A percentile compares a stretch with the other conserved stretches of the same genome.
These are phyloP conservation scores for Taxillus chinensis DNA, from an alignment of 164 flowering plant genomes.

Conservation along the genomic window DNA sequence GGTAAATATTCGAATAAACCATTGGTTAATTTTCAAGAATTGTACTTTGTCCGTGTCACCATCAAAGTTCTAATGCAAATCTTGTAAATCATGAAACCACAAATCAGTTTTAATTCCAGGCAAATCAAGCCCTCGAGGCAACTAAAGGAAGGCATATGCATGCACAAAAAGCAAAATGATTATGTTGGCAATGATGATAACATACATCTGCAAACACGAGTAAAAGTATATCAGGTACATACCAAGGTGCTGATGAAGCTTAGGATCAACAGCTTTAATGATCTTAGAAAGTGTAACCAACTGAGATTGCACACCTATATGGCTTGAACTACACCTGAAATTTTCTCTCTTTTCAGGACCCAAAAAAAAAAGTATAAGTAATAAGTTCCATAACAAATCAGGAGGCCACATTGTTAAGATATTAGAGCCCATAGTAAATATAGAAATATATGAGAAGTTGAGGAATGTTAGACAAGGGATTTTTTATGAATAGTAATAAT, in stretches of 20 bases:
- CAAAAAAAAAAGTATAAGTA: constrained; percentile 5
- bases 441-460: background rate
- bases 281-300: constrained; percentile 54
- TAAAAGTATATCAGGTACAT: constrained; percentile 10
- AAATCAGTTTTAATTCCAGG: too few relatives aligned
- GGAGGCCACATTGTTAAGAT: background rate
- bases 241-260: constrained; percentile 95
- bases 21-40: too few relatives aligned
- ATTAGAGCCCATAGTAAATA: background rate
- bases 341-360: constrained; percentile 54
- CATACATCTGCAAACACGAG: background rate
- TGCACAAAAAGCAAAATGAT: too few relatives aligned
- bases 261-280: constrained; percentile 73
- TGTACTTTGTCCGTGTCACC: too few relatives aligned
- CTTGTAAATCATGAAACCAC: too few relatives aligned
- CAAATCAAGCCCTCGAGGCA: too few relatives aligned
- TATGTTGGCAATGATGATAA: background rate
- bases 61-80: too few relatives aligned
- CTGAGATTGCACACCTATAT: constrained; percentile 87
- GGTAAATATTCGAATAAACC: too few relatives aligned
- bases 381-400: background rate
- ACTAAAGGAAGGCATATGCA: too few relatives aligned
- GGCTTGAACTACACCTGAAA: constrained; percentile 51
- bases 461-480: too few relatives aligned
- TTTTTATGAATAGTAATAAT: too few relatives aligned